These are phyloP conservation scores for Dalbergia cochinchinensis DNA, from an alignment of 306 rosid species.

Conservation along the genomic window DNA sequence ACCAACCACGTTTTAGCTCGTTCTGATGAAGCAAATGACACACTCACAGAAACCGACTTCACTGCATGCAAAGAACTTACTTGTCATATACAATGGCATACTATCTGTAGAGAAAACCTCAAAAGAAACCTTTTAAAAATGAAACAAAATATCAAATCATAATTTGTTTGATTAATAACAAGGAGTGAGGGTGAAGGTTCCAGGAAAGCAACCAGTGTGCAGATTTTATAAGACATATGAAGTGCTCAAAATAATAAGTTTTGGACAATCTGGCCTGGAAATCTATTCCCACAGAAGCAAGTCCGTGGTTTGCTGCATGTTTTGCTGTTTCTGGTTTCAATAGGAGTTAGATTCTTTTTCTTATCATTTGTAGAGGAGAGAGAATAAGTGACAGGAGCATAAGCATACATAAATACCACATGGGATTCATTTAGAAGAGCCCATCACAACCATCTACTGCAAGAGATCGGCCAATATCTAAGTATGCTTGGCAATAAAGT, in stretches of 20 bases:
- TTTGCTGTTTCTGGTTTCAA: conserved; percentile 13
- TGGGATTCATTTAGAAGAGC: background rate
- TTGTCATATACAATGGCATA: conserved; percentile 30
- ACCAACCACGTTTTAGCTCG: conserved; percentile 48
- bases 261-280: conserved; percentile 5
- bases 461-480: conserved; percentile 1
- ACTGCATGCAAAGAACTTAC: conserved; percentile 59
- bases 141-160: conserved; percentile 6
- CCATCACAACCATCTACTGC: background rate
- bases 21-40: conserved; percentile 64
- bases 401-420: conserved; percentile 10
- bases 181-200: background rate
- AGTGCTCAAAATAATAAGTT: background rate
- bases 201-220: conserved; percentile 23
- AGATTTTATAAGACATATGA: conserved; percentile 19
- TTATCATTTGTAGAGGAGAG: background rate
- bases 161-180: conserved; percentile 12
- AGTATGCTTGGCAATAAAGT: background rate
- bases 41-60: conserved; percentile 58
- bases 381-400: background rate
- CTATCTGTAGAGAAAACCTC: background rate
- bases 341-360: background rate
- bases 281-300: background rate
- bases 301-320: conserved; percentile 15
- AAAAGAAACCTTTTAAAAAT: conserved; percentile 19